Percentiles rank a stretch among this genome's conserved stretches.
phyloP scores from a whole-genome alignment of 306 rosid genomes.

The apple (Malus domestica) region DNA sequence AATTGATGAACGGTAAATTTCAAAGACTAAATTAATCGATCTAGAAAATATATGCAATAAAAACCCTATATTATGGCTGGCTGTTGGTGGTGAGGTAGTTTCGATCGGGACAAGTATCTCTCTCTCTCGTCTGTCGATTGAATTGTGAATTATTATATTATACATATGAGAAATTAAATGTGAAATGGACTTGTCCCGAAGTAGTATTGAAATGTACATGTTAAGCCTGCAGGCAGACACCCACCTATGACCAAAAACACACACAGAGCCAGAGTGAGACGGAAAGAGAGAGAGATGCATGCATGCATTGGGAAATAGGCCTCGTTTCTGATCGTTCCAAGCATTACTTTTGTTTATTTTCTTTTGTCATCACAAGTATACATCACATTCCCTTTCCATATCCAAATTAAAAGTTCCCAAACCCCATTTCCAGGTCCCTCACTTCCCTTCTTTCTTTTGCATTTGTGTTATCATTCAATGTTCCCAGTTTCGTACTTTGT shows the following conservation, averaged over 20 bases:
- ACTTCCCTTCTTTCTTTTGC: neutral
- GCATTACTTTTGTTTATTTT: neutral
- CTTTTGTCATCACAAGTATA: neutral
- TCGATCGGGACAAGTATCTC: slow-evolving; percentile 9
- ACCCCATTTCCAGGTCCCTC: neutral
- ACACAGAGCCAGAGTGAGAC: neutral
- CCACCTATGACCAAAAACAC: slow-evolving; percentile 1
- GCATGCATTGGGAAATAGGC: slow-evolving; percentile 39
- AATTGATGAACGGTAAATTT: too few relatives aligned
- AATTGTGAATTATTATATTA: slow-evolving; percentile 3
- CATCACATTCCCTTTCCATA: neutral
- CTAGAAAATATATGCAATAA: too few relatives aligned
- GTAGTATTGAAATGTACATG: slow-evolving; percentile 11
- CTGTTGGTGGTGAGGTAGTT: neutral
- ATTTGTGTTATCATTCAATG: neutral
- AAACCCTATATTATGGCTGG: slow-evolving; percentile 2
- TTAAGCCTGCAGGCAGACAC: slow-evolving; percentile 1
- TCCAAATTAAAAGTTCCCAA: neutral
- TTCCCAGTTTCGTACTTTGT: neutral
- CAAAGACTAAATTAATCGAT: too few relatives aligned
- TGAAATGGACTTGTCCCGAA: slow-evolving; percentile 19
- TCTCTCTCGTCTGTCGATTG: neutral
- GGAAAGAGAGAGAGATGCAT: neutral
- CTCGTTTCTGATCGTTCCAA: neutral
- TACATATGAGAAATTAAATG: neutral